A percentile compares a stretch with the other conserved stretches of the same genome.
phyloP scores from a whole-genome alignment of 2,329 filamentous ascomycete genomes.

The Aspergillus quadrilineatus region DNA sequence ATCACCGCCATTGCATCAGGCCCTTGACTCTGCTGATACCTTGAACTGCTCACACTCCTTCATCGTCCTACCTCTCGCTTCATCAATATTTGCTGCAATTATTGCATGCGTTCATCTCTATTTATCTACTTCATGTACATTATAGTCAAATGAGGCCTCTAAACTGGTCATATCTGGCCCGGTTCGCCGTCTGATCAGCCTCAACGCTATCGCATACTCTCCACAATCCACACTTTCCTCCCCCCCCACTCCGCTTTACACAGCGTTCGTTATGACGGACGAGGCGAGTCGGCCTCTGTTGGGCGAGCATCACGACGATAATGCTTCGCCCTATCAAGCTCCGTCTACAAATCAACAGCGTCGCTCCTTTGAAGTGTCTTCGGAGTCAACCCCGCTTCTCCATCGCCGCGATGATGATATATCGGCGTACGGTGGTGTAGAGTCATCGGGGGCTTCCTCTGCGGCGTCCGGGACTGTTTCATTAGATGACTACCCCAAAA shows the following conservation, averaged over 20 bases:
- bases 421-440: slow-evolving; percentile 33
- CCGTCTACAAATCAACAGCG: slow-evolving; percentile 20
- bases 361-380: slow-evolving; percentile 36
- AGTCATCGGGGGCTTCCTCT: slow-evolving; percentile 24
- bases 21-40: neutral
- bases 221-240: neutral
- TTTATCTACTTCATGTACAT: neutral
- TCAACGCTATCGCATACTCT: slow-evolving; percentile 3
- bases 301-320: slow-evolving; percentile 23
- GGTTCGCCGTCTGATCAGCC: slow-evolving; percentile 8
- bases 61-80: neutral
- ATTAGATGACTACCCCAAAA: slow-evolving; percentile 17
- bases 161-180: slow-evolving; percentile 1
- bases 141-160: neutral
- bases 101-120: neutral
- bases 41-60: neutral
- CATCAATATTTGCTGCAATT: neutral
- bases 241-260: neutral
- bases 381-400: slow-evolving; percentile 46
- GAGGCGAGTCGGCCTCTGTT: slow-evolving; percentile 34
- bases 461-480: slow-evolving; percentile 21
- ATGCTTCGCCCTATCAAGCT: slow-evolving; percentile 22
- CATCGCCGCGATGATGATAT: slow-evolving; percentile 35
- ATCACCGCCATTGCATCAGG: neutral
- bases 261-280: slow-evolving; percentile 32